Evolutionary conservation across 2,329 filamentous ascomycete species (phyloP).

Genomic region (Metarhizium album): DNA sequence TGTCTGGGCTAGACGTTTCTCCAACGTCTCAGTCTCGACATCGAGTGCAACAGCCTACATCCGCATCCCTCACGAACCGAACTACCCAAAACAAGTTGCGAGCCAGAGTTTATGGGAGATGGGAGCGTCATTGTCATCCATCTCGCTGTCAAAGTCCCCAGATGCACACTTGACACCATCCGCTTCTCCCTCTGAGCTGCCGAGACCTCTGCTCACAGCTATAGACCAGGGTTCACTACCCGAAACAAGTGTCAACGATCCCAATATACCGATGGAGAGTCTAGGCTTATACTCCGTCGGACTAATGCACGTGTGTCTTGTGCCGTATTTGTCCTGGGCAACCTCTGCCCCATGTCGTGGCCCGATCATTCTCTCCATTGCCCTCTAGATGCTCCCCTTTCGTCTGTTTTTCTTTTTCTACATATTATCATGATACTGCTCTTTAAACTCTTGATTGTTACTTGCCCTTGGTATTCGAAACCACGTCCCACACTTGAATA

Average conservation of each 20-base stretch:
- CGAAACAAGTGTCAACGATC: too few relatives aligned
- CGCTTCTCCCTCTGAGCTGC: neutral
- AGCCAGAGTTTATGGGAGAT: too few relatives aligned
- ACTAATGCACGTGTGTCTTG: neutral
- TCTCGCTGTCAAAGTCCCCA: too few relatives aligned
- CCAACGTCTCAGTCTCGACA: neutral
- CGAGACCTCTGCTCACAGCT: too few relatives aligned
- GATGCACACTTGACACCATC: too few relatives aligned
- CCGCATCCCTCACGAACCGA: too few relatives aligned
- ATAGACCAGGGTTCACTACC: too few relatives aligned
- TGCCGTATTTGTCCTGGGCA: neutral
- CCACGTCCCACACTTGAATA: neutral
- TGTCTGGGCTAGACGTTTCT: neutral
- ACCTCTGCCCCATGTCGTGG: neutral
- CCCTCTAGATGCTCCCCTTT: neutral
- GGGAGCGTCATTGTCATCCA: too few relatives aligned
- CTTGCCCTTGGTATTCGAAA: neutral
- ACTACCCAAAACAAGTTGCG: too few relatives aligned
- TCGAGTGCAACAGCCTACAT: neutral
- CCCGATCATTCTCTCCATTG: neutral
- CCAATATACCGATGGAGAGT: neutral
- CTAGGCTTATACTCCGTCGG: neutral
- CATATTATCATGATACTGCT: neutral
- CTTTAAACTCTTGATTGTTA: neutral
- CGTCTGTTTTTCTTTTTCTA: neutral